phyloP scores from a whole-genome alignment of 352 stramenopile species.

The Plasmopara viticola region DNA sequence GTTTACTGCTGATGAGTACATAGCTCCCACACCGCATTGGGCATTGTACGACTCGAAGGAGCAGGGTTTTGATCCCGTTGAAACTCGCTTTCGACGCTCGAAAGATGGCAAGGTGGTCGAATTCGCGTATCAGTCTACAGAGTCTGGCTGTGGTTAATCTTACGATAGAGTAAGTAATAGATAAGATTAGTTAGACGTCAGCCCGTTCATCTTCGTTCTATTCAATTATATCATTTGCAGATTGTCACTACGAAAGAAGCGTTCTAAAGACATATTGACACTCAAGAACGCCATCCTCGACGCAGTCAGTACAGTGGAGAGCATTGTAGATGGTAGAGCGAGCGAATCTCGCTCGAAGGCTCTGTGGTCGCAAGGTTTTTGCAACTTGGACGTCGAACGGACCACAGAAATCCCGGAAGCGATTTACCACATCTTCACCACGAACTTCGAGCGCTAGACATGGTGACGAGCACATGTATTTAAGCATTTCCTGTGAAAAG shows the following conservation, averaged over 20 bases:
- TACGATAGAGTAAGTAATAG: constrained; percentile 6
- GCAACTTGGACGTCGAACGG: constrained; percentile 89
- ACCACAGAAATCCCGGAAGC: constrained; percentile 80
- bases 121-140: constrained; percentile 75
- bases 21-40: constrained; percentile 92
- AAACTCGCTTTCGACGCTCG: constrained; percentile 85
- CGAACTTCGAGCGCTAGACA: constrained; percentile 88
- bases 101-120: constrained; percentile 86
- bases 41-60: constrained; percentile 93
- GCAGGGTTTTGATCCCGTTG: constrained; percentile 95
- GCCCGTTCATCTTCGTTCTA: constrained; percentile 2
- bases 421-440: constrained; percentile 66
- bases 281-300: constrained; percentile 87
- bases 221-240: constrained; percentile 1
- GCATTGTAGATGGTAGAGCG: constrained; percentile 81
- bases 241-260: constrained; percentile 18
- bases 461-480: constrained; percentile 86
- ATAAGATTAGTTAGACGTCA: constrained; percentile 11
- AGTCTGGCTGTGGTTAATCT: constrained; percentile 74
- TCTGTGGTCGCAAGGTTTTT: constrained; percentile 73
- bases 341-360: constrained; percentile 86
- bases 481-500: constrained; percentile 61
- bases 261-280: constrained; percentile 85
- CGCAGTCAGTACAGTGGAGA: constrained; percentile 90
- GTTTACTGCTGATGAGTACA: constrained; percentile 94